These are phyloP conservation scores for Macadamia integrifolia DNA, from an alignment of 164 flowering plant genomes.

Conservation along the genomic window DNA sequence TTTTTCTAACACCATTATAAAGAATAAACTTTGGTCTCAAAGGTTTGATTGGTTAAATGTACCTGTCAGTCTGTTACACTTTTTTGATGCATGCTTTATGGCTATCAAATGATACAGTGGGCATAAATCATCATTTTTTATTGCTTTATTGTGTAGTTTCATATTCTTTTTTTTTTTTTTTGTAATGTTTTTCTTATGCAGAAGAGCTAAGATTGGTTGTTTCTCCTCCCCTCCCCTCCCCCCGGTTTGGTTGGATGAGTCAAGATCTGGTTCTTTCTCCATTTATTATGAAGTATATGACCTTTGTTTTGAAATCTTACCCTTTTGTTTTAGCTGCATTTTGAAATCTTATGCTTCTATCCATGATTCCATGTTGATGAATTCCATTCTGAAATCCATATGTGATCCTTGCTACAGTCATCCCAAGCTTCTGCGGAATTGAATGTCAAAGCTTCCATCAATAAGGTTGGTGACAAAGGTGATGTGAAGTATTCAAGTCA, in stretches of 20 bases:
- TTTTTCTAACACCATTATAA: neutral
- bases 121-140: neutral
- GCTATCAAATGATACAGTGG: too few species aligned
- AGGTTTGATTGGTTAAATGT: neutral
- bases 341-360: too few species aligned
- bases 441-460: conserved; percentile 38
- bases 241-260: too few species aligned
- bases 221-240: too few species aligned
- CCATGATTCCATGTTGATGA: too few species aligned
- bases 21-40: neutral
- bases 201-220: neutral
- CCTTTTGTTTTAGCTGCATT: too few species aligned
- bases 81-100: too few species aligned
- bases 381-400: neutral
- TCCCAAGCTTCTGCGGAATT: conserved; percentile 81
- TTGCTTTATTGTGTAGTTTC: neutral
- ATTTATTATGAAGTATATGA: neutral
- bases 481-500: conserved; percentile 70
- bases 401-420: conserved; percentile 36
- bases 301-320: neutral
- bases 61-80: too few species aligned
- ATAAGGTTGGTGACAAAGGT: conserved; percentile 61
- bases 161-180: neutral
- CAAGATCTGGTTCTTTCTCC: neutral
- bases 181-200: too few species aligned